Percentiles rank a stretch among this genome's conserved stretches.
phyloP scores from a whole-genome alignment of 1,284 basidiomycete genomes.

The Pyrrhoderma lamaoense region DNA sequence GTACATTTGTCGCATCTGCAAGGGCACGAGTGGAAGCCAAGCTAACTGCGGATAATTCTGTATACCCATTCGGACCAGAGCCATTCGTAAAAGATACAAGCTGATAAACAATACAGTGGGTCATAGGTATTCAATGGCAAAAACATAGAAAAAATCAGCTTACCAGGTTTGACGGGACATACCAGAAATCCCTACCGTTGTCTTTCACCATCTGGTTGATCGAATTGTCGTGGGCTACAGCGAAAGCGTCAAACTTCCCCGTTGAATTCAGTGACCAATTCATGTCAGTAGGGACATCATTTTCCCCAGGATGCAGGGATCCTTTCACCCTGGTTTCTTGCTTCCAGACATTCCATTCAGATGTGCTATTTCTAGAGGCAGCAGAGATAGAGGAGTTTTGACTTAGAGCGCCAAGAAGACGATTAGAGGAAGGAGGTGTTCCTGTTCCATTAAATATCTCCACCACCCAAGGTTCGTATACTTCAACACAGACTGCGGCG shows the following conservation, averaged over 20 bases:
- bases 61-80: slow-evolving; percentile 32
- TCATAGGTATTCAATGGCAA: background rate
- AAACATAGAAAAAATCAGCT: background rate
- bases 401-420: background rate
- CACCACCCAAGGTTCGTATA: slow-evolving; percentile 9
- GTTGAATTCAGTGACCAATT: slow-evolving; percentile 7
- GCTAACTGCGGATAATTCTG: slow-evolving; percentile 27
- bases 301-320: background rate
- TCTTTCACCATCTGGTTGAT: slow-evolving; percentile 9
- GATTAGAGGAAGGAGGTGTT: background rate
- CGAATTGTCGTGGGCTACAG: slow-evolving; percentile 9
- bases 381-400: no score
- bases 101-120: slow-evolving; percentile 20
- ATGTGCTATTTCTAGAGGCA: no score
- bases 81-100: slow-evolving; percentile 32
- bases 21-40: slow-evolving; percentile 30
- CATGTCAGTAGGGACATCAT: background rate
- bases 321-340: background rate
- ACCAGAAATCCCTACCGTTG: slow-evolving; percentile 27
- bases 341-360: no score
- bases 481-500: slow-evolving; percentile 8
- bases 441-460: slow-evolving; percentile 6
- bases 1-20: slow-evolving; percentile 33
- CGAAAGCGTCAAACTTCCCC: slow-evolving; percentile 3
- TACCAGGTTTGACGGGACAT: slow-evolving; percentile 36